Conservation (phyloP, 352 stramenopile species). For the Pythium utonaiense region DNA sequence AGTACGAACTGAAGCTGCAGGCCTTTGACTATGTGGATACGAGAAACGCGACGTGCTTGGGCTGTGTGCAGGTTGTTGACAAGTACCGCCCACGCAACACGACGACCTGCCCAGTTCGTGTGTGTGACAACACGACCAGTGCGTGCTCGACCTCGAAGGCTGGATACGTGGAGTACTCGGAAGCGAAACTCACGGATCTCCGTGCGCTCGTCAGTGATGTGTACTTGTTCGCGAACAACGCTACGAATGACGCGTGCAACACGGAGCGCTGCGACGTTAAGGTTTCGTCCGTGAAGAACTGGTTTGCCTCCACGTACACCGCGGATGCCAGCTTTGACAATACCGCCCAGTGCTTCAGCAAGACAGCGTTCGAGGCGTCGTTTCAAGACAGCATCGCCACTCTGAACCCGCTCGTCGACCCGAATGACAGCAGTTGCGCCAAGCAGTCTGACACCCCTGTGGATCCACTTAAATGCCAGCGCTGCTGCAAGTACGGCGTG, state of each 20-base stretch:
- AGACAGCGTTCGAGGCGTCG: too few species aligned
- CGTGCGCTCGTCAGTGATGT: slow-evolving; percentile 26
- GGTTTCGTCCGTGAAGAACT: slow-evolving; percentile 33
- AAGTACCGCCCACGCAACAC: slow-evolving; percentile 38
- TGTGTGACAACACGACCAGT: slow-evolving; percentile 32
- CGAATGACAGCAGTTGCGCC: not conserved
- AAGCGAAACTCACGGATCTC: slow-evolving; percentile 28
- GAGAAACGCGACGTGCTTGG: slow-evolving; percentile 32
- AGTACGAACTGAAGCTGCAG: slow-evolving; percentile 45
- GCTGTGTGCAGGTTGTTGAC: slow-evolving; percentile 56
- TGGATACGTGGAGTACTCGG: slow-evolving; percentile 22
- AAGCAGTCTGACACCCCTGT: slow-evolving; percentile 23
- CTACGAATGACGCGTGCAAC: slow-evolving; percentile 52
- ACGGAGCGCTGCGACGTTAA: slow-evolving; percentile 42
- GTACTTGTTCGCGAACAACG: slow-evolving; percentile 38
- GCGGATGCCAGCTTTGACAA: slow-evolving; percentile 18
- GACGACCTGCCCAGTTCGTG: slow-evolving; percentile 31
- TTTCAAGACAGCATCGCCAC: too few species aligned
- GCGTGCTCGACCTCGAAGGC: slow-evolving; percentile 6
- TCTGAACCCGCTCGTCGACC: slow-evolving; percentile 32
- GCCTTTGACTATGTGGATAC: slow-evolving; percentile 43
- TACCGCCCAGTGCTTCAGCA: too few species aligned
- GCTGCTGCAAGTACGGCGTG: slow-evolving; percentile 45
- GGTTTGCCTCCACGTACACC: slow-evolving; percentile 37
- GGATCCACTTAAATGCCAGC: slow-evolving; percentile 30